Percentiles rank a stretch among this genome's conserved stretches.
Conservation (phyloP, 179 eudicot genomes). For the Carnegiea gigantea region DNA sequence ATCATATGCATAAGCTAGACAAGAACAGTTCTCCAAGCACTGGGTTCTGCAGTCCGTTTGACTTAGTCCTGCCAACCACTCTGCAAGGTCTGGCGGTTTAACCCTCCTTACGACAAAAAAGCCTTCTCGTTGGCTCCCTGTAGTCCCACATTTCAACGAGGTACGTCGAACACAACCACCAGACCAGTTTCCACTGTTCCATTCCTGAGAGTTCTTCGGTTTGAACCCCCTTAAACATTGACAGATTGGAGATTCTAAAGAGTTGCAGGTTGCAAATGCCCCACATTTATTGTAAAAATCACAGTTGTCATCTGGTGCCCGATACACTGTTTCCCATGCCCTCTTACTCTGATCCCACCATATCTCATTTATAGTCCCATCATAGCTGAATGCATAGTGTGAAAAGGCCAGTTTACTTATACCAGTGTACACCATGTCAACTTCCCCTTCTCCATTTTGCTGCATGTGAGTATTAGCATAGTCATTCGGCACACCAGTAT, state of each 20-base stretch:
- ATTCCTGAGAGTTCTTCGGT: slow-evolving; percentile 28
- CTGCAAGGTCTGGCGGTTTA: slow-evolving; percentile 35
- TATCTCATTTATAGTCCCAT: slow-evolving; percentile 24
- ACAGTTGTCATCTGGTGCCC: slow-evolving; percentile 19
- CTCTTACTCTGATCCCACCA: slow-evolving; percentile 26
- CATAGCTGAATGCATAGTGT: slow-evolving; percentile 31
- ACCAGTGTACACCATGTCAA: slow-evolving; percentile 28
- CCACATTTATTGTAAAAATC: slow-evolving; percentile 34
- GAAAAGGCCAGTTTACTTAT: slow-evolving; percentile 29
- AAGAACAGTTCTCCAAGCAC: slow-evolving; percentile 31
- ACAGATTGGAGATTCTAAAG: slow-evolving; percentile 27
- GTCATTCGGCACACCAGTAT: slow-evolving; percentile 26
- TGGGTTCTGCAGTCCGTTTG: slow-evolving; percentile 26
- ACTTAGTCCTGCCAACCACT: slow-evolving; percentile 30
- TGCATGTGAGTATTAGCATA: slow-evolving; percentile 32
- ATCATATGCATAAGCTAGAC: slow-evolving; percentile 37
- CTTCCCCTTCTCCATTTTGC: slow-evolving; percentile 13
- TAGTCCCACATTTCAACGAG: slow-evolving; percentile 28
- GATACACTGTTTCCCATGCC: slow-evolving; percentile 28
- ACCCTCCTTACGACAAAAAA: slow-evolving; percentile 27
- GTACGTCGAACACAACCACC: slow-evolving; percentile 42
- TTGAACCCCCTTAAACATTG: slow-evolving; percentile 38
- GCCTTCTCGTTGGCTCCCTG: slow-evolving; percentile 25
- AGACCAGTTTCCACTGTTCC: slow-evolving; percentile 43
- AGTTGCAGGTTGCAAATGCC: slow-evolving; percentile 29